Conservation (phyloP, 1,139 yeast genomes). For the Yamadazyma oceani region DNA sequence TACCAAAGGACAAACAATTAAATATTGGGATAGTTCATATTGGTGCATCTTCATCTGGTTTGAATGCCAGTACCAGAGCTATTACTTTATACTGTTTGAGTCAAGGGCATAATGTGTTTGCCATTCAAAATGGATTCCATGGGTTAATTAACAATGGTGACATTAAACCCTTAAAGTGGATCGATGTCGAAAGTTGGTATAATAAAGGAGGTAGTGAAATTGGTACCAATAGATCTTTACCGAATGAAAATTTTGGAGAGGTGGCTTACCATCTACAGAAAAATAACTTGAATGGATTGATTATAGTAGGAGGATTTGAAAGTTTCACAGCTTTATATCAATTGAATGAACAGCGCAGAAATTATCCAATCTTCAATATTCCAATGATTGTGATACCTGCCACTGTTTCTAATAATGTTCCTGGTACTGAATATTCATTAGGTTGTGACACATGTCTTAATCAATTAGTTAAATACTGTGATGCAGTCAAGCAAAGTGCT, state of each 20-base stretch:
- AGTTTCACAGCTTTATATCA: conserved; percentile 83
- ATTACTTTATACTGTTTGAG: conserved; percentile 90
- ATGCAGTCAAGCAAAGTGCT: conserved; percentile 76
- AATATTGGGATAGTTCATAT: conserved; percentile 83
- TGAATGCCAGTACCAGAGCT: conserved; percentile 90
- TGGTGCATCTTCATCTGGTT: conserved; percentile 97
- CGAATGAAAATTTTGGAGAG: conserved; percentile 80
- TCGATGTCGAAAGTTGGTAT: conserved; percentile 88
- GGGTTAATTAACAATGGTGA: conserved; percentile 84
- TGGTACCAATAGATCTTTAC: conserved; percentile 89
- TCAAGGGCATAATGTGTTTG: conserved; percentile 84
- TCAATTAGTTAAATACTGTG: conserved; percentile 72
- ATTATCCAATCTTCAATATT: conserved; percentile 87
- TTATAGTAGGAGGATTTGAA: conserved; percentile 94
- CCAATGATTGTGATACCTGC: conserved; percentile 95
- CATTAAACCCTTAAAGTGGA: conserved; percentile 74
- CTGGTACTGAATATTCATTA: conserved; percentile 78
- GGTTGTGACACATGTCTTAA: conserved; percentile 82
- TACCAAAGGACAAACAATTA: conserved; percentile 53
- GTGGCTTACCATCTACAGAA: conserved; percentile 90
- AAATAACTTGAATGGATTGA: conserved; percentile 78
- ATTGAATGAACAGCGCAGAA: conserved; percentile 65
- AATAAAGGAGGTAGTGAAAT: conserved; percentile 91
- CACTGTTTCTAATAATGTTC: conserved; percentile 82
- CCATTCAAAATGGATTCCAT: conserved; percentile 89